Conservation (phyloP, 1,284 basidiomycete species). For the Tilletiaria anomala region DNA sequence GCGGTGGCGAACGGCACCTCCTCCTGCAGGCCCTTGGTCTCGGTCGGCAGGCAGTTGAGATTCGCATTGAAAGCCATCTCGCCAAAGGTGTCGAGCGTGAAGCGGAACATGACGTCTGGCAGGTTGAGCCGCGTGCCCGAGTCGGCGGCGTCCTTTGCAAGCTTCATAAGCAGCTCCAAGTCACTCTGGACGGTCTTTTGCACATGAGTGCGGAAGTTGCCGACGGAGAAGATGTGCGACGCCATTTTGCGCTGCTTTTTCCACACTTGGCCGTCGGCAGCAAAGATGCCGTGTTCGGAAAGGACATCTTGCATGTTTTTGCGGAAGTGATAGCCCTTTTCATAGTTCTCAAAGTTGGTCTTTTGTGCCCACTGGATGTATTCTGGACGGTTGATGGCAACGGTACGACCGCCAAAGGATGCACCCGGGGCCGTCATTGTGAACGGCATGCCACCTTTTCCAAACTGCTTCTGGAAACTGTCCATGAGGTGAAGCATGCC, state of each 20-base stretch:
- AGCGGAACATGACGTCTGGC: slow-evolving; percentile 26
- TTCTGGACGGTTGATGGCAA: slow-evolving; percentile 14
- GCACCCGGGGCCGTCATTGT: not conserved
- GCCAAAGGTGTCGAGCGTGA: slow-evolving; percentile 21
- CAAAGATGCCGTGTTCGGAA: slow-evolving; percentile 20
- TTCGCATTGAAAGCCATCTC: slow-evolving; percentile 20
- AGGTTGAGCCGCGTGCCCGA: slow-evolving; percentile 2
- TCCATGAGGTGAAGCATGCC: not conserved
- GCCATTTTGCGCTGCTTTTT: slow-evolving; percentile 22
- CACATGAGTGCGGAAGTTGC: slow-evolving; percentile 1
- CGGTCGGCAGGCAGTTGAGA: slow-evolving; percentile 13
- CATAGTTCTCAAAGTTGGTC: slow-evolving; percentile 34
- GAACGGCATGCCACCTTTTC: not conserved
- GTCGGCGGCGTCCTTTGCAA: slow-evolving; percentile 3
- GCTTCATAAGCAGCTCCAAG: not conserved
- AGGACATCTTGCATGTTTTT: slow-evolving; percentile 16
- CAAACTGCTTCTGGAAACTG: not conserved
- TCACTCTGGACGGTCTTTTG: not conserved
- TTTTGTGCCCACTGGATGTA: slow-evolving; percentile 35
- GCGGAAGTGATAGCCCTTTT: slow-evolving; percentile 17
- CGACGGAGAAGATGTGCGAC: slow-evolving; percentile 2
- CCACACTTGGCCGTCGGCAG: slow-evolving; percentile 31
- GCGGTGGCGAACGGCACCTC: slow-evolving; percentile 12
- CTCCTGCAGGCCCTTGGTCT: slow-evolving; percentile 7
- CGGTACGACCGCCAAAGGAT: too few species aligned